These are phyloP conservation scores for Nitzschia sp. DNA, from an alignment of 108 stramenopile genomes.

Conservation along the genomic window DNA sequence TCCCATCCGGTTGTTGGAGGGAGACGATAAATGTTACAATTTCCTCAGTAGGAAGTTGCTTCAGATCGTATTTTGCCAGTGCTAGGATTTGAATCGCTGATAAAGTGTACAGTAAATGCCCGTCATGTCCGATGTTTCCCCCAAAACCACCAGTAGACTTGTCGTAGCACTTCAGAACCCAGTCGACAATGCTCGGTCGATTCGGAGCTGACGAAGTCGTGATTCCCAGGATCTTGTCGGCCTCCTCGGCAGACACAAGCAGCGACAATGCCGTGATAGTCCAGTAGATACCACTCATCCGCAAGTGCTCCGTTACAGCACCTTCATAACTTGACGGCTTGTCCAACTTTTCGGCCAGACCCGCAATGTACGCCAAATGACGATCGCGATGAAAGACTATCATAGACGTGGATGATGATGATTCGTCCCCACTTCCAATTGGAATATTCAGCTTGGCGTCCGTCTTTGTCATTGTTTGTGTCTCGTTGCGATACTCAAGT, in stretches of 20 bases:
- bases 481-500: neutral
- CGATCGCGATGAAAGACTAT: constrained; percentile 59
- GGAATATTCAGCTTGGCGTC: neutral
- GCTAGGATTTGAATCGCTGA: constrained; percentile 97
- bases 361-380: constrained; percentile 78
- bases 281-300: constrained; percentile 98
- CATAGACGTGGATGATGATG: no score
- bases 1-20: constrained; percentile 95
- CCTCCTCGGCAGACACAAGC: constrained; percentile 61
- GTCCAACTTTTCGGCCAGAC: constrained; percentile 74
- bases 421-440: neutral
- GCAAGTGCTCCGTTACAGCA: constrained; percentile 91
- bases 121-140: constrained; percentile 94
- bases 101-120: constrained; percentile 96
- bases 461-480: neutral
- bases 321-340: constrained; percentile 85
- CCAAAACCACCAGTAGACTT: constrained; percentile 85
- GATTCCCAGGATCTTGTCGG: constrained; percentile 56
- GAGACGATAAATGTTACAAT: constrained; percentile 72
- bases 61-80: constrained; percentile 66
- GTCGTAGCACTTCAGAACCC: constrained; percentile 92
- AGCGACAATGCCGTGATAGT: constrained; percentile 90
- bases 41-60: constrained; percentile 29
- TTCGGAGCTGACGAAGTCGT: constrained; percentile 12
- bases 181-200: constrained; percentile 79